Conservation (phyloP, 306 rosid genomes). For the Castanea crenata region DNA sequence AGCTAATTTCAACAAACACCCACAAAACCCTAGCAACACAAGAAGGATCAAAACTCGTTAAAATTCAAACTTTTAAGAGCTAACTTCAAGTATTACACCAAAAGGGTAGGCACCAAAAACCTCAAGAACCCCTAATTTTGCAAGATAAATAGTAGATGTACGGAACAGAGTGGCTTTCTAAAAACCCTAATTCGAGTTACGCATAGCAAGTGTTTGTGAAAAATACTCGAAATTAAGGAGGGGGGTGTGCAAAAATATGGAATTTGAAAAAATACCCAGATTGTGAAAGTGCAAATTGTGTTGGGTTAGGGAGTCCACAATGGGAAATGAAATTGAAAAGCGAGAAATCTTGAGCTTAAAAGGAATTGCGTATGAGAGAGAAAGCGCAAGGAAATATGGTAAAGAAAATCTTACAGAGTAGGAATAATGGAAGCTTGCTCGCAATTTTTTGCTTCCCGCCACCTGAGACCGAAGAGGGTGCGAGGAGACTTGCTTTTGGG, state of each 20-base stretch:
- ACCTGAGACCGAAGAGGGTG: slow-evolving; percentile 4
- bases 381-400: background rate
- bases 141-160: background rate
- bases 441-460: background rate
- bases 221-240: background rate
- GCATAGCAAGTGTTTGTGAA: background rate
- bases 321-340: background rate
- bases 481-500: background rate
- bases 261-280: slow-evolving; percentile 1
- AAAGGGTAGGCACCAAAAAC: background rate
- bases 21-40: slow-evolving; percentile 17
- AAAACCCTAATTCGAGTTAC: slow-evolving; percentile 14
- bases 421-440: background rate
- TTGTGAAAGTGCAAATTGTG: background rate
- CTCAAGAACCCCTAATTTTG: slow-evolving; percentile 10
- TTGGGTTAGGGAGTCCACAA: background rate
- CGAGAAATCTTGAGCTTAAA: background rate
- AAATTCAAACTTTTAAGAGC: slow-evolving; percentile 7
- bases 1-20: slow-evolving; percentile 2
- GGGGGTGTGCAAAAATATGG: background rate
- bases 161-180: background rate
- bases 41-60: background rate
- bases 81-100: background rate
- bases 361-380: too few species aligned
- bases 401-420: slow-evolving; percentile 5